Conservation (phyloP, 139 green algal genomes). For the Auxenochlorella pyrenoidosa region DNA sequence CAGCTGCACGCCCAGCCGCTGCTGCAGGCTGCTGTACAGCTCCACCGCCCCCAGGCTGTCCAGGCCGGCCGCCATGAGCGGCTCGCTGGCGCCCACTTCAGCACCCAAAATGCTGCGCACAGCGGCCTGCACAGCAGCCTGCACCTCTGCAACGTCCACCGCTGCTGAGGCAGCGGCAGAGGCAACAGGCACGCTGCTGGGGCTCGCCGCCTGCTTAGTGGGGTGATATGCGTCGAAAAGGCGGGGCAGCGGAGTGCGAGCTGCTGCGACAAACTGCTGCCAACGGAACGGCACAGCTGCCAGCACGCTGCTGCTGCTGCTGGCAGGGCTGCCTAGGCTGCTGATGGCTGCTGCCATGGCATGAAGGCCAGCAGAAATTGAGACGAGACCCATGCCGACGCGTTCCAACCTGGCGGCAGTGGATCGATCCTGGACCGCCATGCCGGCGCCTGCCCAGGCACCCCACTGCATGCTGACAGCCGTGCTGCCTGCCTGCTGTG, state of each 20-base stretch:
- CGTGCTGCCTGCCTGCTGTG: not conserved
- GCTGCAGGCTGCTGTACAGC: constrained; percentile 58
- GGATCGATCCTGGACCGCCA: constrained; percentile 72
- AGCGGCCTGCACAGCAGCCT: constrained; percentile 22
- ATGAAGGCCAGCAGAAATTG: not conserved
- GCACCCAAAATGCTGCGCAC: constrained; percentile 38
- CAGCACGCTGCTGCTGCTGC: constrained; percentile 26
- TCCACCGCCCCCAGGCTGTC: constrained; percentile 68
- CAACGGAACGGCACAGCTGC: constrained; percentile 54
- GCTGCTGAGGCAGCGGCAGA: not conserved
- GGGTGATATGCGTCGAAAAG: constrained; percentile 36
- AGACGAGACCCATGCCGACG: constrained; percentile 69
- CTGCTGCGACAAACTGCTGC: constrained; percentile 43
- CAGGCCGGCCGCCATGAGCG: constrained; percentile 65
- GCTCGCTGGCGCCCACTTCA: constrained; percentile 9
- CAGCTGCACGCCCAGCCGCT: constrained; percentile 56
- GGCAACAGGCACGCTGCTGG: not conserved
- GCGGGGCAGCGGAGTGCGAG: constrained; percentile 22
- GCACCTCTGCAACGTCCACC: constrained; percentile 21
- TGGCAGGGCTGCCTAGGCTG: constrained; percentile 28
- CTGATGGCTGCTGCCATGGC: not conserved
- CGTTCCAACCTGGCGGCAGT: constrained; percentile 65
- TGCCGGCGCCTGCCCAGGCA: constrained; percentile 86
- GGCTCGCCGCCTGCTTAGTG: no score
- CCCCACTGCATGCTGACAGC: constrained; percentile 83